Evolutionary conservation across 345 rosid genomes (phyloP).

Genomic region (Eucalyptus cloeziana): DNA sequence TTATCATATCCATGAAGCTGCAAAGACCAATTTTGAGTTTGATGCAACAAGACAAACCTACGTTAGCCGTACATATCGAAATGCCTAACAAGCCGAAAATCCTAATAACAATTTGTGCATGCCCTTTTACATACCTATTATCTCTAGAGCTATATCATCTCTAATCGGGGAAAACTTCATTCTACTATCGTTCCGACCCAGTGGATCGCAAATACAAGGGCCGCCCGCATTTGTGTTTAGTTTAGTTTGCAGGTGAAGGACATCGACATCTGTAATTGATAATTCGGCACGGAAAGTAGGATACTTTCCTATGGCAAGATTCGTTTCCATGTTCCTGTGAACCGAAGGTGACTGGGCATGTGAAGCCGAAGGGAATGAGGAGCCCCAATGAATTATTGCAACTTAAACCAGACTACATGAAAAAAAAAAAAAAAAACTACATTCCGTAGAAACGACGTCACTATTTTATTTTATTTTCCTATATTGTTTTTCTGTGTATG

Average conservation of each 20-base stretch:
- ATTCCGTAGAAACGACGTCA: background rate
- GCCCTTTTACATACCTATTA: background rate
- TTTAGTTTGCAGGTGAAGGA: background rate
- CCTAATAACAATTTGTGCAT: background rate
- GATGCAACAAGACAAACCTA: background rate
- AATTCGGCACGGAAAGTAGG: background rate
- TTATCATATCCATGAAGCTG: background rate
- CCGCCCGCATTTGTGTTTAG: background rate
- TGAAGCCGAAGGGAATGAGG: background rate
- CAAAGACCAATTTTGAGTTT: background rate
- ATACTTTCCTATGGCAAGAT: background rate
- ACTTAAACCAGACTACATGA: background rate
- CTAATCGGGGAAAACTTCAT: background rate
- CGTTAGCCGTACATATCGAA: background rate
- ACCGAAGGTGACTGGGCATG: background rate
- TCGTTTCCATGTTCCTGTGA: background rate
- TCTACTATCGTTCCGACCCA: accelerated
- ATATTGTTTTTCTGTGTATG: background rate
- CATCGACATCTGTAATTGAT: background rate
- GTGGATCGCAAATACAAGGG: background rate
- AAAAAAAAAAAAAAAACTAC: background rate
- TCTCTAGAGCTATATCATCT: background rate
- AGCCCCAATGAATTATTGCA: background rate
- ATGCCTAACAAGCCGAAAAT: background rate
- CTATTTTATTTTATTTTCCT: background rate